Conservation (phyloP, 768 basidiomycete genomes). For the Leccinum ochraceum region DNA sequence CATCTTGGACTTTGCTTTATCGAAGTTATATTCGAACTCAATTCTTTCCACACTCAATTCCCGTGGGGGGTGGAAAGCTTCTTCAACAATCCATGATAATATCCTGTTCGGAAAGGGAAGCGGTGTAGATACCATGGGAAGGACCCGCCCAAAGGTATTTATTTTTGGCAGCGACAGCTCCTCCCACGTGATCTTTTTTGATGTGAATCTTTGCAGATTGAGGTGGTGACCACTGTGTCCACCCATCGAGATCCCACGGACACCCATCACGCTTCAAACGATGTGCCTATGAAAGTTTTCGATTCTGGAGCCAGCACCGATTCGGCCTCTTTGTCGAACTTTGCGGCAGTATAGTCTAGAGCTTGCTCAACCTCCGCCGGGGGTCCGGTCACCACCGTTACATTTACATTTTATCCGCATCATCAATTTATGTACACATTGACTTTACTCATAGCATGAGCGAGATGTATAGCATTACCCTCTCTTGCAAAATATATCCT, state of each 20-base stretch:
- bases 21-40: conserved; percentile 30
- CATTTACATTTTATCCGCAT: background rate
- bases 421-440: background rate
- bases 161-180: background rate
- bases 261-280: background rate
- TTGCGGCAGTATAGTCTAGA: background rate
- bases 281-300: background rate
- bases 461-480: background rate
- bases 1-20: conserved; percentile 26
- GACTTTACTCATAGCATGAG: background rate
- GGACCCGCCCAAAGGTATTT: conserved; percentile 8
- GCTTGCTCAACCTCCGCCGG: background rate
- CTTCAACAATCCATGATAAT: conserved; percentile 1
- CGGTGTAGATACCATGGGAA: background rate
- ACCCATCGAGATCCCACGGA: background rate
- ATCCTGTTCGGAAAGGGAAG: conserved; percentile 6
- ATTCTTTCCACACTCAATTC: conserved; percentile 24
- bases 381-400: background rate
- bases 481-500: background rate
- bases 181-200: background rate
- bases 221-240: background rate
- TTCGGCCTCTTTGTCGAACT: background rate
- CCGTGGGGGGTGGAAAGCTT: conserved; percentile 24
- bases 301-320: background rate
- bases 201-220: background rate